These are phyloP conservation scores for Arachis monticola DNA, from an alignment of 331 rosid genomes.

Conservation along the genomic window DNA sequence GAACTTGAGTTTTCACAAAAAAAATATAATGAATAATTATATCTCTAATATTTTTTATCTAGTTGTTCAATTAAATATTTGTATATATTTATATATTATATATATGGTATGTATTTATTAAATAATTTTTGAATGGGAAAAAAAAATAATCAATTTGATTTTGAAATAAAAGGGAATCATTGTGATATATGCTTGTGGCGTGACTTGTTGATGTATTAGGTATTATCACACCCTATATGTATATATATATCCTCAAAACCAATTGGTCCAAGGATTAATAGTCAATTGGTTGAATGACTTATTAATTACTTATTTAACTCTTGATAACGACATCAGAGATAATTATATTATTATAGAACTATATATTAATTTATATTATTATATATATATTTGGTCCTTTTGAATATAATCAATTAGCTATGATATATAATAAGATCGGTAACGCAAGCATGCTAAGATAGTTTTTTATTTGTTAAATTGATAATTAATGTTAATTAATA, in stretches of 20 bases:
- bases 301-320: conserved; percentile 35
- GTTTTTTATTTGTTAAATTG: not conserved
- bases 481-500: not conserved
- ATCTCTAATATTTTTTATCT: no score
- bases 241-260: not conserved
- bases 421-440: not conserved
- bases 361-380: no score
- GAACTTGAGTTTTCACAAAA: no score
- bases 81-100: no score
- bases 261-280: conserved; percentile 32
- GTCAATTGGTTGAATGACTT: conserved; percentile 49
- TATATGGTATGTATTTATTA: no score
- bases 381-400: conserved; percentile 1
- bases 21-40: no score
- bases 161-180: conserved; percentile 1
- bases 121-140: no score
- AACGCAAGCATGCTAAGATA: conserved; percentile 23
- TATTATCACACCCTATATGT: conserved; percentile 12
- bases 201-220: conserved; percentile 26
- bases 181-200: conserved; percentile 27
- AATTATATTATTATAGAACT: not conserved
- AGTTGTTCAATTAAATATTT: no score
- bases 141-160: no score
- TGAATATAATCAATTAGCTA: conserved; percentile 34
- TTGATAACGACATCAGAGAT: conserved; percentile 40